These are phyloP conservation scores for Seiridium cupressi DNA, from an alignment of 2,329 filamentous ascomycete genomes.

Conservation along the genomic window DNA sequence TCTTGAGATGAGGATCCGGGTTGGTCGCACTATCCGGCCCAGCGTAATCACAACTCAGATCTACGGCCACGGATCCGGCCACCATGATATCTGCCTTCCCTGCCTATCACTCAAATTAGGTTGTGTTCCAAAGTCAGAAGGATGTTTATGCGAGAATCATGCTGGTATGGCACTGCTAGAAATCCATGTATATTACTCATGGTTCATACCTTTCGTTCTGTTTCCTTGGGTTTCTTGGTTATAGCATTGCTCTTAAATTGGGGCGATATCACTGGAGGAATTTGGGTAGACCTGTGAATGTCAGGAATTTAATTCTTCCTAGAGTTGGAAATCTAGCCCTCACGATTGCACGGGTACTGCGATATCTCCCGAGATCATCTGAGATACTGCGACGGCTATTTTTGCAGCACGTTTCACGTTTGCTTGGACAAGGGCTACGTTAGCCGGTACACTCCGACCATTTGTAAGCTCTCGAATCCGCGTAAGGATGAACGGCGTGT, in stretches of 20 bases:
- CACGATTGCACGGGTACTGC: constrained; percentile 23
- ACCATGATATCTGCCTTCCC: constrained; percentile 68
- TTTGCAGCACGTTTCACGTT: constrained; percentile 56
- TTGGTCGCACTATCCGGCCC: constrained; percentile 24
- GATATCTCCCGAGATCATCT: constrained; percentile 33
- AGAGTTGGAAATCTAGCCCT: constrained; percentile 14
- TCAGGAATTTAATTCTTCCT: neutral
- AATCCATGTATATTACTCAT: neutral
- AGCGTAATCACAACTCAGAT: constrained; percentile 78
- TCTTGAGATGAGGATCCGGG: constrained; percentile 58
- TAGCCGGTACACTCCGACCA: constrained; percentile 70
- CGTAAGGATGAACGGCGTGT: constrained; percentile 79
- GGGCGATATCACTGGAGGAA: neutral
- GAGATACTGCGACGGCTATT: constrained; percentile 52
- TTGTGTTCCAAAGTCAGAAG: neutral
- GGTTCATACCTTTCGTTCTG: neutral
- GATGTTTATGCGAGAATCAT: too few relatives aligned
- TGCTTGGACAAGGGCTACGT: constrained; percentile 58
- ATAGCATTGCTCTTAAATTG: neutral
- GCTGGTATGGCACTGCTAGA: too few relatives aligned
- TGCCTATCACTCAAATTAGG: neutral
- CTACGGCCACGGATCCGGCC: constrained; percentile 85
- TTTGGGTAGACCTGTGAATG: neutral
- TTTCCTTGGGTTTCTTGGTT: neutral
- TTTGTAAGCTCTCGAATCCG: constrained; percentile 78